Conservation (phyloP, 2,329 filamentous ascomycete genomes). For the Diaporthe aspalathi region DNA sequence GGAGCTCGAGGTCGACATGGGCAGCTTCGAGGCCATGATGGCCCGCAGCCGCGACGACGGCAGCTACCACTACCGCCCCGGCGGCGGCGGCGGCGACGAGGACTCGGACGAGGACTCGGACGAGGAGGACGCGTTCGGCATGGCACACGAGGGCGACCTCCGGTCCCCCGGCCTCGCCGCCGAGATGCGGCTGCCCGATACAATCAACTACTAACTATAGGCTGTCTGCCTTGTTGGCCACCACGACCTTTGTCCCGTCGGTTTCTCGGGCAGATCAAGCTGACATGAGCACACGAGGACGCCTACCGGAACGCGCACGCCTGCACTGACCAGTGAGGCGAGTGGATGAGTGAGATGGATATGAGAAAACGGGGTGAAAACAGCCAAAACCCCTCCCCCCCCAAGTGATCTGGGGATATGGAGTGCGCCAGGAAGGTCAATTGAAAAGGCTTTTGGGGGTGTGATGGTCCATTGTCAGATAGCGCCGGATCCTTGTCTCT, state of each 20-base stretch:
- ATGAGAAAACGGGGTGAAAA: background rate
- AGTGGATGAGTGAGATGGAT: too few relatives aligned
- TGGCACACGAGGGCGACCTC: conserved; percentile 25
- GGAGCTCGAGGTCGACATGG: conserved; percentile 28
- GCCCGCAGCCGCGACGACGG: conserved; percentile 16
- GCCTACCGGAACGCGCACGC: too few relatives aligned
- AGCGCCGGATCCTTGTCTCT: too few relatives aligned
- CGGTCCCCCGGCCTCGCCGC: background rate
- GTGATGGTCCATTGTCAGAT: background rate
- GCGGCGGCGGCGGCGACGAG: background rate
- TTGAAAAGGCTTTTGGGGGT: too few relatives aligned
- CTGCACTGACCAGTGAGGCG: too few relatives aligned
- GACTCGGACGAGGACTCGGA: background rate
- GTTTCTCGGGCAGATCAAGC: too few relatives aligned
- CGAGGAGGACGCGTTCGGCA: background rate
- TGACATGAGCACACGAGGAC: too few relatives aligned
- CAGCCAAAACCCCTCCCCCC: too few relatives aligned
- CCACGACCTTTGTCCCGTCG: too few relatives aligned
- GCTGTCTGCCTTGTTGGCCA: background rate
- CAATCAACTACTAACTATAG: conserved; percentile 25
- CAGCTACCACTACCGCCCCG: background rate
- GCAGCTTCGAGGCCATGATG: conserved; percentile 30
- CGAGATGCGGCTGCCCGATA: conserved; percentile 27
- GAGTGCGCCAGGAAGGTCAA: background rate
- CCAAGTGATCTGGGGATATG: conserved; percentile 40